Evolutionary conservation across 768 basidiomycete species (phyloP), one percentile per base, ranked within the genome.

Genomic region (Boletales sp.): DNA sequence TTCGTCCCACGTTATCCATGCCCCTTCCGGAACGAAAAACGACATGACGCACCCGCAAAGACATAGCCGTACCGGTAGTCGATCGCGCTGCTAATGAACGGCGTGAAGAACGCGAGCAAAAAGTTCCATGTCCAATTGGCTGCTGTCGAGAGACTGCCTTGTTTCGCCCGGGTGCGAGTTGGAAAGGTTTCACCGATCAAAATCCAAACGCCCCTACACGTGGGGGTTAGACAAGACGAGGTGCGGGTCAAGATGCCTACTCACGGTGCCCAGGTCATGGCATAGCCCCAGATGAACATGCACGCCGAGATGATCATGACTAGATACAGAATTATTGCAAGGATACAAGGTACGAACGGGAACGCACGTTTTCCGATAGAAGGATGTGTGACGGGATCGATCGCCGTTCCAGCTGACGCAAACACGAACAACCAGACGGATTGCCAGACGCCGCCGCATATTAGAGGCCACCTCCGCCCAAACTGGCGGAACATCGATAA

Each of bases 121-220:
- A 86, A 85, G 62, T 85, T 84, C 79, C 79, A 86, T 4, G 78
- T 79, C 76, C 84, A 87, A 65, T 85, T 87, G 30, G 73, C 68
- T 1, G 82, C 75, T 2, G 83, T 86, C 2, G 84, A 74, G 36
- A 90, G 65, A 34, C 83, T 79, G 5, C 79, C 84, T 62, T 87
- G 86, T 63, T 86, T 83, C 5, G 85, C 80, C 47, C 86, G 78
- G 5, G 85, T 85, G 19, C 83, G 74, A 10, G 82, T 86, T 1
- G 84, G 81, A 74, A 87, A 88, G 2, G 83, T 86, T 66, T 89
- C 86, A 34, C 85, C 86, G 48, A 84, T 85, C 17, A 88, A 72
- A 59, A 89, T 86, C 86, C 86, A 89, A 35, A 87, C 66, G 41
- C 84, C 84, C n/a, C 75, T 69, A 45, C 4, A 32, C 18, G 8